Evolutionary conservation across 2,329 filamentous ascomycete species (phyloP), one percentile per base, ranked within the genome.

Genomic region (Sporothrix pseudoabietina): DNA sequence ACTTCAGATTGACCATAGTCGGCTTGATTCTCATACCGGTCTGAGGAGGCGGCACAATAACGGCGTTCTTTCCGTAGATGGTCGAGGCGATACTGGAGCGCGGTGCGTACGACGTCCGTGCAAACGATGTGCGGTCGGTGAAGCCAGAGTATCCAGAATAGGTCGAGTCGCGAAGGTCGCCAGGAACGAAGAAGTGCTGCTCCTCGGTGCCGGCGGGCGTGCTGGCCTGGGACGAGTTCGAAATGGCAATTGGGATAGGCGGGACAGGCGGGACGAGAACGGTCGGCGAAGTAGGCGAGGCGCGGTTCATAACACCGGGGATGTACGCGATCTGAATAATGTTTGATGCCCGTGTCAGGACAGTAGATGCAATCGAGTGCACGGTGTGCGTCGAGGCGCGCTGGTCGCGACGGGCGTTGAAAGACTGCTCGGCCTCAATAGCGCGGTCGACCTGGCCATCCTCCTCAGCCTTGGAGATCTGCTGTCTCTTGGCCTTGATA

Each of bases 291-390:
- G 92, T 91, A 5, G 93, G 92, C 8, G 91, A 90, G 14, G 94
- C 94, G 77, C 95, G 89, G 83, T 98, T 98, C 75, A 94, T 98
- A 78, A 98, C 94, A 74, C 96, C 96, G 16, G 96, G 96, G 77
- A 99, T 98, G 82, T 98, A 99, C 72, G 96, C 96, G 82, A 99
- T 99, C 83, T 98, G 96, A 78, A 99, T 99, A 80, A 99, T 95
- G 84, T 99, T 99, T 79, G 96, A 98, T 68, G 96, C 96, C 75
- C 96, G 91, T 22, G 96, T 98, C 75, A 98, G 88, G 74, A 98
- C 94, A 35, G 95, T 98, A 10, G 94, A 98, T 19, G 96, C 96
- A 80, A 99, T 94, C 14, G 95, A 98, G 78, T 92, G 88, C 72
- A 95, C 91, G n/a, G 93, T 93, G 80, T 96, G 90, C 61, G 93